These are phyloP conservation scores for Termitomyces sp. DNA, from an alignment of 768 basidiomycete species.

Conservation along the genomic window DNA sequence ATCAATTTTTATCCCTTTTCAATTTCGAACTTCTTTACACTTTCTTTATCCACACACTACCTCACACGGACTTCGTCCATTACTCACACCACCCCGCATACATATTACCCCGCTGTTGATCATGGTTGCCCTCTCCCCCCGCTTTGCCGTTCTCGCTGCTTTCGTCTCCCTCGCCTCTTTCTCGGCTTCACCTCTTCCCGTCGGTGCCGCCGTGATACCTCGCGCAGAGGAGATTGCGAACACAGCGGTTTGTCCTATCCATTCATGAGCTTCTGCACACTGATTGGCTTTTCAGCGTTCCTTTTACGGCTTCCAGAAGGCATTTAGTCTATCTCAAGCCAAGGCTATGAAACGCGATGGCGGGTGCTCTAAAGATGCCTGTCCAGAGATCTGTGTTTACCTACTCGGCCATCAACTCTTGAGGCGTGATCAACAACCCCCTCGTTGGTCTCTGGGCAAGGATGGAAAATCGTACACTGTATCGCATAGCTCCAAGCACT, in stretches of 20 bases:
- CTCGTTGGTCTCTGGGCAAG: not conserved
- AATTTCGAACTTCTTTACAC: conserved; percentile 5
- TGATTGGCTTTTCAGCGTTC: conserved; percentile 3
- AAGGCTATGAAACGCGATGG: conserved; percentile 5
- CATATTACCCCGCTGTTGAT: conserved; percentile 8
- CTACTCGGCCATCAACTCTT: not conserved
- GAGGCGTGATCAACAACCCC: not conserved
- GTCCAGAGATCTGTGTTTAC: not conserved
- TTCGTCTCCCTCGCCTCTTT: conserved; percentile 40
- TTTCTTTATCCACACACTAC: conserved; percentile 16
- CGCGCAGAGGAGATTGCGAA: conserved; percentile 6
- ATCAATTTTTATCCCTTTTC: conserved; percentile 24
- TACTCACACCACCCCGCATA: conserved; percentile 8
- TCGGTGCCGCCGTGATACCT: conserved; percentile 33
- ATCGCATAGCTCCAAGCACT: conserved; percentile 1
- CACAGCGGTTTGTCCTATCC: conserved; percentile 6
- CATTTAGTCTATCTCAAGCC: conserved; percentile 1
- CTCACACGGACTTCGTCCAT: conserved; percentile 19
- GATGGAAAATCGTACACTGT: conserved; percentile 21
- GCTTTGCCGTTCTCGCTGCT: conserved; percentile 39
- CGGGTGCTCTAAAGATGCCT: not conserved
- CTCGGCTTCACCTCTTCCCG: conserved; percentile 27
- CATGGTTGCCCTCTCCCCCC: conserved; percentile 48
- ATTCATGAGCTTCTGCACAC: not conserved
- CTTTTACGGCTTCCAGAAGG: not conserved